These are phyloP conservation scores for Basidioascus undulatus DNA, from an alignment of 768 basidiomycete species.

Conservation along the genomic window DNA sequence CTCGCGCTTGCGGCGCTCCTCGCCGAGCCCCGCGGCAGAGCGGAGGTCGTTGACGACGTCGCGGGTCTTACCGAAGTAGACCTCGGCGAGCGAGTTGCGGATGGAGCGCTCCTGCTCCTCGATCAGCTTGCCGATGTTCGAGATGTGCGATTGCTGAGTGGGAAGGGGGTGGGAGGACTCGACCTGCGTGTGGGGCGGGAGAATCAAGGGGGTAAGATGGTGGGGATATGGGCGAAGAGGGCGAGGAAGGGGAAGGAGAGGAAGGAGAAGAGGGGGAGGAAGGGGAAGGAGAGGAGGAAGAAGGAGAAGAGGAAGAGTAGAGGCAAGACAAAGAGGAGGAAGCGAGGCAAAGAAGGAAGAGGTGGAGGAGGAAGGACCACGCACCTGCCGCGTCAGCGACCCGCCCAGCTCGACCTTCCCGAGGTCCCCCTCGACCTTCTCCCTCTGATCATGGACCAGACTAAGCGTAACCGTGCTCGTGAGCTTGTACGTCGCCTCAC, in stretches of 20 bases:
- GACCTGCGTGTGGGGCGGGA: conserved; percentile 27
- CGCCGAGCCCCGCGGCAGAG: conserved; percentile 62
- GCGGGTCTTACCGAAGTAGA: conserved; percentile 82
- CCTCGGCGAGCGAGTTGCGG: conserved; percentile 68
- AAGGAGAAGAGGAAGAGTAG: conserved; percentile 15
- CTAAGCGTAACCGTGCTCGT: conserved; percentile 95
- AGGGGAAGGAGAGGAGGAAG: conserved; percentile 20
- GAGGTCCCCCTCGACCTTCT: conserved; percentile 23
- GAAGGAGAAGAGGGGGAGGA: conserved; percentile 36
- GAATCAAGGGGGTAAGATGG: conserved; percentile 40
- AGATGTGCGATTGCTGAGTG: conserved; percentile 63
- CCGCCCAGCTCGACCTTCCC: conserved; percentile 72
- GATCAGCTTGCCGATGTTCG: conserved; percentile 82
- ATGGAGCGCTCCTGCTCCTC: conserved; percentile 99
- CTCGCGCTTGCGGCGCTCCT: conserved; percentile 51
- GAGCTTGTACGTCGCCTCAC: conserved; percentile 86
- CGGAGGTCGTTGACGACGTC: conserved; percentile 84
- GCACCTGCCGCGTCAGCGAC: conserved; percentile 88
- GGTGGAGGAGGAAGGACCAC: conserved; percentile 17
- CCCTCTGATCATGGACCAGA: conserved; percentile 28
- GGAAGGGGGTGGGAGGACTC: conserved; percentile 29
- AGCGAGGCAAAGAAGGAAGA: conserved; percentile 22
- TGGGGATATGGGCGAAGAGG: conserved; percentile 38
- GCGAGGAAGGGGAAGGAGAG: conserved; percentile 37
- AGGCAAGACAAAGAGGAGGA: conserved; percentile 36